Conservation (phyloP, 2,329 filamentous ascomycete genomes). For the Fusarium sp. region DNA sequence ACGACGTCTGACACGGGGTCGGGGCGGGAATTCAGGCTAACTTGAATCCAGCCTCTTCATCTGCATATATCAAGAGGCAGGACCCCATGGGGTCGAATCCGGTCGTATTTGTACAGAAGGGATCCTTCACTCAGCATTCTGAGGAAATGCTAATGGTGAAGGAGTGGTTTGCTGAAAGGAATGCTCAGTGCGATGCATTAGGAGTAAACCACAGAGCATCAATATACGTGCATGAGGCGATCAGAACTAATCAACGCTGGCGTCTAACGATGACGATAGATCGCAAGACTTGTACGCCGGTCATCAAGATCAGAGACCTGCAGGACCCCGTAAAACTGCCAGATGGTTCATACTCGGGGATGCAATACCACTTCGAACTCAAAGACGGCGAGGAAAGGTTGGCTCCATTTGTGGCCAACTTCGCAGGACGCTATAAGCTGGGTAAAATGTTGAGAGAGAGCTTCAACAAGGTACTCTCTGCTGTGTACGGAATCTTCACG, state of each 20-base stretch:
- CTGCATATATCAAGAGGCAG: not conserved
- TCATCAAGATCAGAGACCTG: constrained; percentile 48
- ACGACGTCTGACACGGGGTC: not conserved
- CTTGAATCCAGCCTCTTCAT: not conserved
- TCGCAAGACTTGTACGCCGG: constrained; percentile 53
- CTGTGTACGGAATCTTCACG: constrained; percentile 54
- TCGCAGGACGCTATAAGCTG: not conserved
- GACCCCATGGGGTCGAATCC: not conserved
- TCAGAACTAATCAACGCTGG: constrained; percentile 50
- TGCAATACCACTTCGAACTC: constrained; percentile 42
- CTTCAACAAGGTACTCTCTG: constrained; percentile 37
- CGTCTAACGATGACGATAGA: constrained; percentile 58
- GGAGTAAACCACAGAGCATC: not conserved
- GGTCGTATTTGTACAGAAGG: not conserved
- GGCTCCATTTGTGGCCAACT: constrained; percentile 34
- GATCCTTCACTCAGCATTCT: not conserved
- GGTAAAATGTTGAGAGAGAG: not conserved
- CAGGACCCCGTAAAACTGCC: constrained; percentile 6
- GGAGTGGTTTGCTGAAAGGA: not conserved
- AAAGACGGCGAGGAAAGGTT: constrained; percentile 1
- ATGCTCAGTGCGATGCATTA: not conserved
- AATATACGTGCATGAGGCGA: constrained; percentile 51
- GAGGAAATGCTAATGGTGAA: not conserved
- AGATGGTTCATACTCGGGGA: constrained; percentile 12
- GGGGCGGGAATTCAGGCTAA: not conserved